A percentile compares a stretch with the other conserved stretches of the same genome.
These are phyloP conservation scores for Aspergillus flavus DNA, from an alignment of 2,329 filamentous ascomycete genomes.

Conservation along the genomic window DNA sequence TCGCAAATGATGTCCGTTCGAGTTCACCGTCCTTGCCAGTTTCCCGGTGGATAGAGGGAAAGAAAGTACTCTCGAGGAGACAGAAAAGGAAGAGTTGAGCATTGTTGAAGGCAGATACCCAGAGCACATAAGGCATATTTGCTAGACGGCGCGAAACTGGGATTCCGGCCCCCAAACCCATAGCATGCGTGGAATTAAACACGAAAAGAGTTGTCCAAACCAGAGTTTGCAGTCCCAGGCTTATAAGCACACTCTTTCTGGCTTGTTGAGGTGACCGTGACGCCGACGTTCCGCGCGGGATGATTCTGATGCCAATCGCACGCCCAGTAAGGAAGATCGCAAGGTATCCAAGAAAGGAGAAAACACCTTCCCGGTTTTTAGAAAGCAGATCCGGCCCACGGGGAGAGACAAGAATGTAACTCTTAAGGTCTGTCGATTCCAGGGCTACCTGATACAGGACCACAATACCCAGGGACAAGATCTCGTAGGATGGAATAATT, in stretches of 20 bases:
- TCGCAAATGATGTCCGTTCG: constrained; percentile 68
- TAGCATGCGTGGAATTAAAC: constrained; percentile 66
- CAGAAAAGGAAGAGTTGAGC: constrained; percentile 80
- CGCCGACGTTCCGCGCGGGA: constrained; percentile 63
- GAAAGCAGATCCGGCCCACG: constrained; percentile 74
- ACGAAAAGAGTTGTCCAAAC: constrained; percentile 73
- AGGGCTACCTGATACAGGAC: constrained; percentile 74
- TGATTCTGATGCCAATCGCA: constrained; percentile 75
- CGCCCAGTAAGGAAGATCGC: constrained; percentile 93
- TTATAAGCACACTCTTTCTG: constrained; percentile 62
- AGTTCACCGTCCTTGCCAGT: constrained; percentile 58
- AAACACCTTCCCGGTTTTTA: constrained; percentile 93
- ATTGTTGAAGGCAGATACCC: constrained; percentile 89
- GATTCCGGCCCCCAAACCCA: constrained; percentile 66
- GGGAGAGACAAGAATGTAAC: constrained; percentile 79
- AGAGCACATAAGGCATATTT: constrained; percentile 90
- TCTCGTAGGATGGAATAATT: constrained; percentile 74
- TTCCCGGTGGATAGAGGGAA: constrained; percentile 69
- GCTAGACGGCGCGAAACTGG: constrained; percentile 84
- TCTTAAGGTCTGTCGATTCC: constrained; percentile 75
- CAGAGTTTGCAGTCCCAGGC: constrained; percentile 64
- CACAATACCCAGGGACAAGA: constrained; percentile 70
- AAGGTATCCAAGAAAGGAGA: constrained; percentile 90
- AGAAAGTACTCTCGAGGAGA: constrained; percentile 74
- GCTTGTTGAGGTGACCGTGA: constrained; percentile 46